Evolutionary conservation across 768 basidiomycete genomes (phyloP).

Genomic region (Paxillus rubicundulus): DNA sequence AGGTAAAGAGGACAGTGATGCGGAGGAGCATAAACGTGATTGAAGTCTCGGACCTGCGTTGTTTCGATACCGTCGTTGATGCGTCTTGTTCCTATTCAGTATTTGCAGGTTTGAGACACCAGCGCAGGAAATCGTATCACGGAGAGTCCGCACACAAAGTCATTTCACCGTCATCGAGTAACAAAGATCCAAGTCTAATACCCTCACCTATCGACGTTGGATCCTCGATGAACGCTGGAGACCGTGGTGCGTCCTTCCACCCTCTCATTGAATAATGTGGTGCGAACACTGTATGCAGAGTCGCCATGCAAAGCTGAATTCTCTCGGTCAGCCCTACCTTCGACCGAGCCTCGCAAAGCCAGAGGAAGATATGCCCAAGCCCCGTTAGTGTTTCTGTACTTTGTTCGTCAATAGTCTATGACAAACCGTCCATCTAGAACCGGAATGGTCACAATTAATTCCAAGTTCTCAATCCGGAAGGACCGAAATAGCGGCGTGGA

Average conservation of each 20-base stretch:
- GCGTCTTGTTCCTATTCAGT: conserved; percentile 1
- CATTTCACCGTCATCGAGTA: conserved; percentile 6
- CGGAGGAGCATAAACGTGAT: conserved; percentile 4
- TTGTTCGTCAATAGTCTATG: background rate
- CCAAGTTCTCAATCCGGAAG: conserved; percentile 64
- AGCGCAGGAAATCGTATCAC: conserved; percentile 18
- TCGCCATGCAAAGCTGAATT: conserved; percentile 9
- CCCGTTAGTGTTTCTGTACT: conserved; percentile 27
- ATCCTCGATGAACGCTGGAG: background rate
- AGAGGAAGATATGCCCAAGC: conserved; percentile 55
- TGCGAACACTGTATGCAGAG: conserved; percentile 10
- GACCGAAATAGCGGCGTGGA: conserved; percentile 59
- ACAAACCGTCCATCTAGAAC: conserved; percentile 14
- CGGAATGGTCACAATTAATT: conserved; percentile 51
- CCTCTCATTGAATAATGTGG: background rate
- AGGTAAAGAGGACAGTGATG: conserved; percentile 6
- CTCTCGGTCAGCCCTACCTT: conserved; percentile 4
- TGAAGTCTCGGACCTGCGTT: background rate
- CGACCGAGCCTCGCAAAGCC: conserved; percentile 44
- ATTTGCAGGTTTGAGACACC: background rate
- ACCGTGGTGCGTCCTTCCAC: conserved; percentile 13
- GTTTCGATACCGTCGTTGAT: background rate
- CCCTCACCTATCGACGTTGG: conserved; percentile 1
- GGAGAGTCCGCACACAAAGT: conserved; percentile 8
- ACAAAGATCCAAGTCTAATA: conserved; percentile 11